Evolutionary conservation across 306 rosid species (phyloP).

Genomic region (Trifolium pratense): DNA sequence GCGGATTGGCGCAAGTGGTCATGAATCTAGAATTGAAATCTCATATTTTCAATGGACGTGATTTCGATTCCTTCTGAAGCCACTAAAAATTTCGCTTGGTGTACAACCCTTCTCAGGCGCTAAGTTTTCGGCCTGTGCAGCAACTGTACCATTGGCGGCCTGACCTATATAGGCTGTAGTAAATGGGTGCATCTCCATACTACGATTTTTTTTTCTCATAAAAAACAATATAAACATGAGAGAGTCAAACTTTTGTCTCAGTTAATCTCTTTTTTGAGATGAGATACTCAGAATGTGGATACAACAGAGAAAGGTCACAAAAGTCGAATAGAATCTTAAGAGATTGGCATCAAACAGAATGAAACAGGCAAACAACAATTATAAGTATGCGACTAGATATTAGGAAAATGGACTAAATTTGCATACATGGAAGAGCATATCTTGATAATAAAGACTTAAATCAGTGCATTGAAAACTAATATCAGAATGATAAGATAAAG

Average conservation of each 20-base stretch:
- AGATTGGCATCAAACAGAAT: constrained; percentile 11
- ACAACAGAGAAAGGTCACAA: background rate
- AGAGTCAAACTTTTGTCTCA: too few species aligned
- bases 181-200: too few species aligned
- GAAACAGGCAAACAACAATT: background rate
- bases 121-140: too few species aligned
- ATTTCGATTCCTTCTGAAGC: too few species aligned
- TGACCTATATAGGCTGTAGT: too few species aligned
- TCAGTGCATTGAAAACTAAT: background rate
- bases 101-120: too few species aligned
- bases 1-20: background rate
- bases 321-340: background rate
- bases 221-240: background rate
- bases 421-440: background rate
- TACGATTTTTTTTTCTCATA: background rate
- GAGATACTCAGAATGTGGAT: background rate
- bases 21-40: background rate
- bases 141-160: too few species aligned
- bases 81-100: too few species aligned
- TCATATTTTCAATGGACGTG: too few species aligned
- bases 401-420: background rate
- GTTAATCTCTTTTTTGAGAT: too few species aligned
- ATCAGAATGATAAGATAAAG: constrained; percentile 36
- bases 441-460: background rate
- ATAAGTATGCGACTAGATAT: background rate